phyloP scores from a whole-genome alignment of 1,139 yeast genomes.

The Suhomyces terraborum region DNA sequence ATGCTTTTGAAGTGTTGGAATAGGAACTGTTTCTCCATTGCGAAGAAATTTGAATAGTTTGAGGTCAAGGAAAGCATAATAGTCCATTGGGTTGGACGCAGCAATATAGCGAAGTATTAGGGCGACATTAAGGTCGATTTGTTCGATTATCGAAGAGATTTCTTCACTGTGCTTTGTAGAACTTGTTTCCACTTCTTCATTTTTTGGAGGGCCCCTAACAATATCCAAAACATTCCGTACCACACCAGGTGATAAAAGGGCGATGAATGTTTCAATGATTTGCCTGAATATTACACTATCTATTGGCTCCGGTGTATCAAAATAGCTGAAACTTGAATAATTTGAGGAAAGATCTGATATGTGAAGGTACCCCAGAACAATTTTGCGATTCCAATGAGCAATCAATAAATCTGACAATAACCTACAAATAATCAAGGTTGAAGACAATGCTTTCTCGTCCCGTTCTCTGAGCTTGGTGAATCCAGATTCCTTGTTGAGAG shows the following conservation, averaged over 20 bases:
- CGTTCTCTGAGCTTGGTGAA: constrained; percentile 31
- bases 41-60: constrained; percentile 39
- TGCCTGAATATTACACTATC: constrained; percentile 9
- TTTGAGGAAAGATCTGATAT: constrained; percentile 17
- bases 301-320: constrained; percentile 17
- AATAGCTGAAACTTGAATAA: constrained; percentile 20
- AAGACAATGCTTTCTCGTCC: constrained; percentile 36
- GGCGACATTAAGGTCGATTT: constrained; percentile 51
- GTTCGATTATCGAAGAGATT: constrained; percentile 17
- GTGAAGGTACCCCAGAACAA: constrained; percentile 9
- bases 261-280: constrained; percentile 17
- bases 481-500: constrained; percentile 33
- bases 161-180: constrained; percentile 6
- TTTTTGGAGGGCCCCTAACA: constrained; percentile 14
- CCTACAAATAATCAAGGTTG: constrained; percentile 38
- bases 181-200: constrained; percentile 3
- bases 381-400: constrained; percentile 31
- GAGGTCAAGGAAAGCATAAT: constrained; percentile 40
- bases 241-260: constrained; percentile 18
- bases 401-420: constrained; percentile 34
- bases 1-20: constrained; percentile 42
- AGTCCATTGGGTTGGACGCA: constrained; percentile 57
- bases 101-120: constrained; percentile 51
- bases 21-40: constrained; percentile 43
- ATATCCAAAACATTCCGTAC: constrained; percentile 17